These are phyloP conservation scores for Aspergillus spinulosporus DNA, from an alignment of 2,329 filamentous ascomycete species.

Conservation along the genomic window DNA sequence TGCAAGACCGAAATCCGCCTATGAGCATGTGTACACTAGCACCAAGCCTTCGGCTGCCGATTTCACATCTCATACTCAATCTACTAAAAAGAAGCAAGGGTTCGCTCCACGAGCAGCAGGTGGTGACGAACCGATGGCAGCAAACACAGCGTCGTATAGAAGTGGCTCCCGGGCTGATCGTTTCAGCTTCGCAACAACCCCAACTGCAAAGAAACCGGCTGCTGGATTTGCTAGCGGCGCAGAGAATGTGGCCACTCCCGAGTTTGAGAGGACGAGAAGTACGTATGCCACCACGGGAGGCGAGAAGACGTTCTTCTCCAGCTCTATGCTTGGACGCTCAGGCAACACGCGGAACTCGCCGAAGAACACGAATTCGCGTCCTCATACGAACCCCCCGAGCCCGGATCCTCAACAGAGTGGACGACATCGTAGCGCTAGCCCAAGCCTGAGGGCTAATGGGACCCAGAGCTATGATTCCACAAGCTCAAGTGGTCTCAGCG, in stretches of 20 bases:
- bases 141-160: constrained; percentile 53
- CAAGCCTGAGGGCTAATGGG: constrained; percentile 38
- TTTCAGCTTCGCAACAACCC: constrained; percentile 40
- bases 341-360: constrained; percentile 55
- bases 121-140: constrained; percentile 60
- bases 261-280: constrained; percentile 54
- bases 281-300: constrained; percentile 57
- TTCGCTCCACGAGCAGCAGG: constrained; percentile 61
- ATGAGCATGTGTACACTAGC: constrained; percentile 39
- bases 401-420: constrained; percentile 31
- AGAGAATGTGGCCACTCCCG: constrained; percentile 32
- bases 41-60: constrained; percentile 36
- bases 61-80: constrained; percentile 37
- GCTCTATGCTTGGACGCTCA: constrained; percentile 53
- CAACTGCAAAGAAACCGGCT: constrained; percentile 45
- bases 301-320: constrained; percentile 58
- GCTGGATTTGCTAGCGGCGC: constrained; percentile 32
- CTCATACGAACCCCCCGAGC: constrained; percentile 40
- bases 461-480: constrained; percentile 37
- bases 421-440: constrained; percentile 48
- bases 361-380: constrained; percentile 33
- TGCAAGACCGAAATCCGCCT: constrained; percentile 40
- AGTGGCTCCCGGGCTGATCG: constrained; percentile 39
- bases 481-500: constrained; percentile 42
- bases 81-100: constrained; percentile 54